Base-by-base conservation (phyloP, 352 stramenopile species). In the Blastocystis sp. region DNA sequence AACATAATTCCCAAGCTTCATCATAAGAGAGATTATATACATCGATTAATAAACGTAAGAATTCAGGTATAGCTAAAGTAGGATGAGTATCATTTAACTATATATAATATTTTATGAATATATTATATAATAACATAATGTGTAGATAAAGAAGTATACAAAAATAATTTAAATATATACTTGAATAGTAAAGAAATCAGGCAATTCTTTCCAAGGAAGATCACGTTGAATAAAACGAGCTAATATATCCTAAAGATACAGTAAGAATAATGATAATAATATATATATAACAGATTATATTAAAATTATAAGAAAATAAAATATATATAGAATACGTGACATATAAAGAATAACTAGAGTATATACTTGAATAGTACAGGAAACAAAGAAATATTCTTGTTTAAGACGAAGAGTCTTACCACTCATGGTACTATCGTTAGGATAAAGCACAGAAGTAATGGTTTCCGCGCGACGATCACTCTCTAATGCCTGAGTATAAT, bases 361-460 rank as follows among this genome's bases (percentile, higher is more conserved):
- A n/a, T n/a, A n/a, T n/a, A n/a, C 55, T 40, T 65, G 65, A 13
- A 69, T 24, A 3, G 65, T 69, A 13, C 58, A 57, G 2, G 45
- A 69, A 5, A 69, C 65, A 25, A 69, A 69, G 36, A 70, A 71
- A 34, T 70, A 70, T 47, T 70, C 59, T 44, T 70, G 66, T 34
- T 62, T 67, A 19, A 70, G 58, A 16, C 66, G 66, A 27, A 70
- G 64, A 27, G 69, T 65, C 66, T 70, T 70, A 10, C 66, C 66
- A 19, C 44, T 37, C 18, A 52, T 21, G 24, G 33, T 27, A 28
- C 35, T 16, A 31, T 70, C 66, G n/a, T 68, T 43, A 2, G 66
- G 66, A 46, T 70, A 70, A 7, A 70, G 40, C 55, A 70, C 66
- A 23, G 27, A 46, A 7, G 36, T 65, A 21, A 70, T 70, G 23